These are phyloP conservation scores for Tillandsia fasciculata DNA, from an alignment of 176 grass and related monocot genomes.

Conservation along the genomic window DNA sequence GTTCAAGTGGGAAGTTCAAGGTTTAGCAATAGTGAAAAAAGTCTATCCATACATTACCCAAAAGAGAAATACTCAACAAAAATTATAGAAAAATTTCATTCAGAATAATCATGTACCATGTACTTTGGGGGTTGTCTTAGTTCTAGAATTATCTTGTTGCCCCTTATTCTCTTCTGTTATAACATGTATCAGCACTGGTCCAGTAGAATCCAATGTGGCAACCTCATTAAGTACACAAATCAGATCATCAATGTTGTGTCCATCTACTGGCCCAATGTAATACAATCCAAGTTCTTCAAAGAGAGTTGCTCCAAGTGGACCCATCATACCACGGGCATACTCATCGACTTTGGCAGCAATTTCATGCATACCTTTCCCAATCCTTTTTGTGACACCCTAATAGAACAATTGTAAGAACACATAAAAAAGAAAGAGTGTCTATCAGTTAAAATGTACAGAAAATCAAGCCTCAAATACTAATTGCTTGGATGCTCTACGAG, in stretches of 20 bases:
- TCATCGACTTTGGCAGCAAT: slow-evolving; percentile 76
- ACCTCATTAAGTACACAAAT: slow-evolving; percentile 71
- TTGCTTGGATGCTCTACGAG: neutral
- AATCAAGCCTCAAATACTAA: neutral
- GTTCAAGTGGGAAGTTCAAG: no score
- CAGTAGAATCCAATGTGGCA: slow-evolving; percentile 50
- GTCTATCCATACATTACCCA: no score
- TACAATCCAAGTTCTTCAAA: slow-evolving; percentile 84
- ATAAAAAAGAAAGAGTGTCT: neutral
- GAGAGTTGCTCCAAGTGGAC: slow-evolving; percentile 60
- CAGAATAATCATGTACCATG: slow-evolving; percentile 23
- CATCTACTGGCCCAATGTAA: slow-evolving; percentile 78
- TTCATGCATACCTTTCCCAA: slow-evolving; percentile 73
- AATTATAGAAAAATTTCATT: neutral
- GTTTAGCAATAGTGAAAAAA: no score
- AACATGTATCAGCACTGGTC: slow-evolving; percentile 60
- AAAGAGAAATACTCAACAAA: no score
- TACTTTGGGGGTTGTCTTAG: slow-evolving; percentile 15
- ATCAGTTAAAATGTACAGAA: neutral
- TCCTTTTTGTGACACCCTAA: slow-evolving; percentile 62
- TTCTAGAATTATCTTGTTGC: slow-evolving; percentile 16
- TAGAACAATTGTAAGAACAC: slow-evolving; percentile 9
- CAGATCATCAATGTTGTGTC: slow-evolving; percentile 70
- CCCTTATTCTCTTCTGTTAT: slow-evolving; percentile 50
- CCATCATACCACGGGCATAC: slow-evolving; percentile 72